phyloP scores from a whole-genome alignment of 805 yeast genomes.

The Kodamaea fukazawae region DNA sequence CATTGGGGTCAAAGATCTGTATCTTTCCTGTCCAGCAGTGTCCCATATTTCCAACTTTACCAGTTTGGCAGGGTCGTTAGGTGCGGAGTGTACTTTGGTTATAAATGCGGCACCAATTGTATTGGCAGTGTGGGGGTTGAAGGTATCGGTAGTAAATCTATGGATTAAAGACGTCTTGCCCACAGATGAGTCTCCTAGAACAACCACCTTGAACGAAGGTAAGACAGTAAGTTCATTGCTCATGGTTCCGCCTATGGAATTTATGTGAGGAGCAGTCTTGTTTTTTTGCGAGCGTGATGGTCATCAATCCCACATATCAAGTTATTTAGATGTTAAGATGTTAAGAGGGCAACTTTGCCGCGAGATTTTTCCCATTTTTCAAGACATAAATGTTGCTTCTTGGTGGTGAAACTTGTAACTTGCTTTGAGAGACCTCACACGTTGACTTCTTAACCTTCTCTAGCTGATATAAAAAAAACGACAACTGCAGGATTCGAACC shows the following conservation, averaged over 20 bases:
- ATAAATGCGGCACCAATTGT: slow-evolving; percentile 99
- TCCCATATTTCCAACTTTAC: slow-evolving; percentile 81
- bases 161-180: slow-evolving; percentile 77
- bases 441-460: too few species aligned
- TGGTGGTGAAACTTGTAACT: too few species aligned
- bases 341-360: too few species aligned
- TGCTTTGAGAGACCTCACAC: too few species aligned
- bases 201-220: slow-evolving; percentile 39
- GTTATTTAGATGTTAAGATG: too few species aligned
- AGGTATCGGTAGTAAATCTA: slow-evolving; percentile 67
- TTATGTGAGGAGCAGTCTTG: not conserved
- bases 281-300: not conserved
- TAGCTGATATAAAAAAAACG: slow-evolving; percentile 12
- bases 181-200: slow-evolving; percentile 54
- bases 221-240: too few species aligned
- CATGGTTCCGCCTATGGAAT: not conserved
- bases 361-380: too few species aligned
- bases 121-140: slow-evolving; percentile 78
- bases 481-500: slow-evolving; percentile 19
- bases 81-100: slow-evolving; percentile 56
- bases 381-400: too few species aligned
- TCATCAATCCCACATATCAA: too few species aligned
- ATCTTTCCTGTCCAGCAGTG: slow-evolving; percentile 84
- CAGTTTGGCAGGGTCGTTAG: slow-evolving; percentile 26
- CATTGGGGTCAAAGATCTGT: slow-evolving; percentile 45